Evolutionary conservation across 2,329 filamentous ascomycete species (phyloP), one percentile per base, ranked within the genome.

Genomic region (Colletotrichum nymphaeae): DNA sequence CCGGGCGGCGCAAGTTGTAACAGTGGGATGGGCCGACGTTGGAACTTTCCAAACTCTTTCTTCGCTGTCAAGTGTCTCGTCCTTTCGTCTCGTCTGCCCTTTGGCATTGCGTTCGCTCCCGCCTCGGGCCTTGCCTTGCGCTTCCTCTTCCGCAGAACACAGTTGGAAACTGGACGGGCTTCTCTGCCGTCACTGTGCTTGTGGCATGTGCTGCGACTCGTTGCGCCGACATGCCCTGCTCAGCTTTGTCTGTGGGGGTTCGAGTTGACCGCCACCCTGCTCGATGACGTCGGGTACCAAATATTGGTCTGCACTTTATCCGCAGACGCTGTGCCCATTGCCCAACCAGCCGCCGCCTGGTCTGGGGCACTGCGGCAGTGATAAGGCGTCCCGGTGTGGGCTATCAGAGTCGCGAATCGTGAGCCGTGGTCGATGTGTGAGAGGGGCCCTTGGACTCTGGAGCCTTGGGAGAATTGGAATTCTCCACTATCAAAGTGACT

Each of bases 251-350:
- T 56, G 72, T 52, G 62, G 68, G 63, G 68, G 64, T 63, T 46
- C 30, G 30, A 37, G 37, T 59, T 72, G 72, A 63, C 68, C 59
- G 72, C 69, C 57, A 72, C 57, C 52, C 70, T 72, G 72, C 46
- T 63, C 69, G 69, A 74, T 74, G 72, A 74, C 72, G 72, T 74
- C 72, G 72, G 68, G 67, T 53, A 63, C 42, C 72, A 63, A 74
- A 24, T 37, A 35, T 24, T 53, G 26, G 26, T 26, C 26, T 26
- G 26, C 26, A 26, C 26, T 26, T 26, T 26, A 26, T 26, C 26
- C 26, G 26, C 4, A 26, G 16, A 49, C n/a, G 14, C 37, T 42
- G 37, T 53, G 42, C 53, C 42, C 37, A 14, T 72, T 30, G 68
- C 63, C 62, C 72, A 72, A 74, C 67, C 56, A 73, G 57, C 28